Evolutionary conservation across 768 basidiomycete species (phyloP).

Genomic region (Neoboletus magnificus): DNA sequence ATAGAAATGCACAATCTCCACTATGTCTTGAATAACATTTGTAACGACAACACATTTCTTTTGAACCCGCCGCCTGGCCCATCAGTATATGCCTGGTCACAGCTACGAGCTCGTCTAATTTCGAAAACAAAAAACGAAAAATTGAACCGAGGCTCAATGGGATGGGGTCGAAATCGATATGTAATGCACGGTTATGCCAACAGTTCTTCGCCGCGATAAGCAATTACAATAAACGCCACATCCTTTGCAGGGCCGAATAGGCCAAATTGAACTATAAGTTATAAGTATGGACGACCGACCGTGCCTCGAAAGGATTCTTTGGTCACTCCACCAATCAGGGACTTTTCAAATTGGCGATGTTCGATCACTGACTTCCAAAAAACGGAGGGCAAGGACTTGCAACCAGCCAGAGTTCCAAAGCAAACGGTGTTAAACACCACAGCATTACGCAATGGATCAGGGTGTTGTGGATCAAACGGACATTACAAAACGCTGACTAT

Average conservation of each 20-base stretch:
- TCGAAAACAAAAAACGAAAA: neutral
- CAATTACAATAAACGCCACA: slow-evolving; percentile 25
- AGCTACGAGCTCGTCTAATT: neutral
- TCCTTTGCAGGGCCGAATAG: slow-evolving; percentile 13
- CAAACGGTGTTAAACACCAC: slow-evolving; percentile 1
- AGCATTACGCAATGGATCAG: neutral
- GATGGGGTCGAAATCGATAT: neutral
- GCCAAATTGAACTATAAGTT: slow-evolving; percentile 8
- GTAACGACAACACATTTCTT: neutral
- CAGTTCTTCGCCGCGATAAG: neutral
- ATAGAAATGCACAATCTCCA: neutral
- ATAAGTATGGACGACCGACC: neutral
- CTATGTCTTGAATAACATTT: neutral
- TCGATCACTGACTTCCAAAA: neutral
- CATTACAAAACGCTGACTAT: slow-evolving; percentile 20
- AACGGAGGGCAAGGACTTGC: neutral
- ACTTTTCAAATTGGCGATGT: slow-evolving; percentile 1
- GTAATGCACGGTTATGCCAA: neutral
- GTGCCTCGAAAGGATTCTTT: slow-evolving; percentile 1
- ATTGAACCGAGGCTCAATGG: neutral
- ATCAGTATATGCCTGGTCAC: neutral
- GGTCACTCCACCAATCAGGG: neutral
- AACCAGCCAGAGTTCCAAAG: neutral
- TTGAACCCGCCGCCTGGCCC: neutral
- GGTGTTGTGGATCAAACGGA: slow-evolving; percentile 23